Evolutionary conservation across 345 rosid genomes (phyloP), one percentile per base, ranked within the genome.

Genomic region (Salix arbutifolia): DNA sequence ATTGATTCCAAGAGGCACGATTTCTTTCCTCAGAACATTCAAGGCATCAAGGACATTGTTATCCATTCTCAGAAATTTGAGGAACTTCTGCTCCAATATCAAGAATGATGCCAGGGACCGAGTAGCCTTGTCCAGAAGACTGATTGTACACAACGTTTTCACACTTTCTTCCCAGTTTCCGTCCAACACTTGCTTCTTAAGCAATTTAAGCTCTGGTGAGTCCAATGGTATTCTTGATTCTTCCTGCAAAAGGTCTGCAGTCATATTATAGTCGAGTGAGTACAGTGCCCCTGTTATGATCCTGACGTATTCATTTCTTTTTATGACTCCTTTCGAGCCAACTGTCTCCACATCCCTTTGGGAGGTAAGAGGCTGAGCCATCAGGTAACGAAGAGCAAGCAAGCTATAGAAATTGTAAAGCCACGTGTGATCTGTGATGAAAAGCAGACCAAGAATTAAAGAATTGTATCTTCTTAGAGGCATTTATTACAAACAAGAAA

Each of bases 191-290:
- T 87, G 90, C 71, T 81, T 80, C 84, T 74, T 83, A 70, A 90
- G 84, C 31, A 62, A 42, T 40, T 79, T 85, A 42, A 87, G 89
- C 44, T 71, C 76, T 40, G 86, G 64, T 21, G 92, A 81, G 70
- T 89, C 86, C 77, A 90, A 75, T 5, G 86, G 77, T 77, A 89
- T 87, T 74, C 94, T 92, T 9, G 94, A 90, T 81, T 90, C 90
- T 80, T 89, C 88, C 83, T 90, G 90, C 72, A 90, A 83, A 78
- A 42, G 77, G 68, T 92, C 89, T 52, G 92, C 86, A 35, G 86
- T 90, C 84, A 87, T 87, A 33, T 75, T 80, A 77, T 88, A 89
- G 61, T 90, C 92, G 38, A 90, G 91, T 38, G 92, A 88, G 79
- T 87, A 86, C 70, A 90, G 78, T 58, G 94, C 91, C 73, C 82